Base-by-base conservation (phyloP, 768 basidiomycete genomes). In the Hysterangium stoloniferum region DNA sequence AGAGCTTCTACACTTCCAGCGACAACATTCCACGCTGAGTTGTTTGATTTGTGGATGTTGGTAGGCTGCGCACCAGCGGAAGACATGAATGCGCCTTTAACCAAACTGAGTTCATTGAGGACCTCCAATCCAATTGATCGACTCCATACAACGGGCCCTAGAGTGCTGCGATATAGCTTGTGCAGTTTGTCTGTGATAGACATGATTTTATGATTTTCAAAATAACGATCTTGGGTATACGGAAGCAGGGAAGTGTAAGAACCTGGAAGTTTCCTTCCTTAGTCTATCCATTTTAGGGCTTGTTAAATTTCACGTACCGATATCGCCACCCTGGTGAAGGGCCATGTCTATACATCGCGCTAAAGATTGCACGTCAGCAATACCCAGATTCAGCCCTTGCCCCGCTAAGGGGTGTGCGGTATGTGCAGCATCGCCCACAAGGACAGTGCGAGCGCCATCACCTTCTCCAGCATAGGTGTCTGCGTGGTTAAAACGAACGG, bases 401-500 rank as follows among this genome's bases (percentile, higher is more conserved):
- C 96, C 96, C 0, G 94, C 95, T 24, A 98, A 78, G 1, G 96
- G 95, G 61, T 98, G 95, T 1, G 92, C 72, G 0, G 89, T 90
- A 61, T 98, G 96, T 15, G 94, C 96, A 1, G 95, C 94, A 66
- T 99, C 96, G 2, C 96, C 96, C 1, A 98, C 78, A 6, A 98
- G 80, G 2, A 84, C 93, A 1, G 89, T 94, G 4, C 95, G 77
- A 2, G 69, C 64, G 4, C 79, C 76, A 28, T 56, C 51, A 0
- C 79, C 81, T 60, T 82, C 82, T 13, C 93, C 91, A 37, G 94
- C 69, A 64, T 99, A 98, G 0, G 75, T 65, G 32, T 93, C 88
- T 1, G 89, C 85, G 57, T 98, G 96, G 42, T 78, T 86, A 55
- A 88, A 84, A 25, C 82, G 77, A 4, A 98, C 69, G 1, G 96